Conservation (phyloP, 441 rosid species). For the Populus hybrid region DNA sequence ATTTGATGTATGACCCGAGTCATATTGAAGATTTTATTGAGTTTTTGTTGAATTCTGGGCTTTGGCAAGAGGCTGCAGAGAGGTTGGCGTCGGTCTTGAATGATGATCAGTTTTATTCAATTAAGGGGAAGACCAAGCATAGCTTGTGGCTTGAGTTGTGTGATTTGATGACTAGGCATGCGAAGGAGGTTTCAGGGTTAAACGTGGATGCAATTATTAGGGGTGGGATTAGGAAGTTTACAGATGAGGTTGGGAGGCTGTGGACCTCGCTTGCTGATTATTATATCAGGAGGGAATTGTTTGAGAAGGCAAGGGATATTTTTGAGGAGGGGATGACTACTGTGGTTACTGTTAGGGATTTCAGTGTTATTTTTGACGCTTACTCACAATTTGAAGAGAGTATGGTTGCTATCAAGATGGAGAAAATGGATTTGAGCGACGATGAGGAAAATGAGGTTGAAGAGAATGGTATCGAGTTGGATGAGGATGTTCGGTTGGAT, state of each 20-base stretch:
- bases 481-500: slow-evolving; percentile 64
- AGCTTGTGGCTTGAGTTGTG: slow-evolving; percentile 88
- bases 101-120: slow-evolving; percentile 75
- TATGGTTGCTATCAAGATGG: slow-evolving; percentile 71
- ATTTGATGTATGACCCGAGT: slow-evolving; percentile 84
- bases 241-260: slow-evolving; percentile 82
- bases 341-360: slow-evolving; percentile 88
- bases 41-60: slow-evolving; percentile 72
- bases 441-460: slow-evolving; percentile 56
- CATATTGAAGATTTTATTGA: slow-evolving; percentile 90
- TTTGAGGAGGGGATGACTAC: slow-evolving; percentile 96
- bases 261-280: slow-evolving; percentile 98
- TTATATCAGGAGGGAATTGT: slow-evolving; percentile 75
- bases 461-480: slow-evolving; percentile 42
- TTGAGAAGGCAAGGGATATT: slow-evolving; percentile 88
- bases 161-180: slow-evolving; percentile 79
- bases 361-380: slow-evolving; percentile 86
- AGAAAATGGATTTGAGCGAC: slow-evolving; percentile 59
- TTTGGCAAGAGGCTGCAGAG: slow-evolving; percentile 94
- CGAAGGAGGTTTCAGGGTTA: slow-evolving; percentile 75
- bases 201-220: slow-evolving; percentile 92
- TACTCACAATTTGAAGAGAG: slow-evolving; percentile 81
- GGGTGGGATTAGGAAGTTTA: slow-evolving; percentile 92
- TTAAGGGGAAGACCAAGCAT: slow-evolving; percentile 88
- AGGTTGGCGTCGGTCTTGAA: slow-evolving; percentile 82